phyloP scores from a whole-genome alignment of 331 rosid genomes.

The Pyrus hybrid region DNA sequence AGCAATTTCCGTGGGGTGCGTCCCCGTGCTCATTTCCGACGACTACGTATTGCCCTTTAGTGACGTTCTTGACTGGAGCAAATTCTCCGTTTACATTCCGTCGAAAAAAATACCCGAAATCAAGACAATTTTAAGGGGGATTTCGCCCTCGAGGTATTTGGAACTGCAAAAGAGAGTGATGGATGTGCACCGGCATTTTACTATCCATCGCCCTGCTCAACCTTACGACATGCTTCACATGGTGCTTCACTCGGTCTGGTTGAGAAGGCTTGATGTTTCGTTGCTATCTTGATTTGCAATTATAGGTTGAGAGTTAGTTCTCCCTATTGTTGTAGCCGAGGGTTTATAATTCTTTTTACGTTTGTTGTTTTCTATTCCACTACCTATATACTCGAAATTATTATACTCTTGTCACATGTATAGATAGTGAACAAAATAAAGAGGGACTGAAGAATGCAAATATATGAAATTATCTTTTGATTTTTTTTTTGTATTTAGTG shows the following conservation, averaged over 20 bases:
- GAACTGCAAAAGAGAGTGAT: conserved; percentile 31
- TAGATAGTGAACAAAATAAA: too few relatives aligned
- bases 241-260: conserved; percentile 86
- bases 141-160: conserved; percentile 33
- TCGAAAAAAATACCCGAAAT: conserved; percentile 43
- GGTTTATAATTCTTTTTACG: too few relatives aligned
- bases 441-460: too few relatives aligned
- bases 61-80: conserved; percentile 81
- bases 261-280: conserved; percentile 19
- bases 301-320: too few relatives aligned
- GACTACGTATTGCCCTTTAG: conserved; percentile 54
- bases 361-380: too few relatives aligned
- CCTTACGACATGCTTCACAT: conserved; percentile 62
- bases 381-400: too few relatives aligned
- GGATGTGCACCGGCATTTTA: conserved; percentile 55
- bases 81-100: conserved; percentile 51
- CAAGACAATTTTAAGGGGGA: conserved; percentile 36
- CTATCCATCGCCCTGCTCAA: conserved; percentile 52
- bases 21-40: conserved; percentile 70
- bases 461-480: not conserved
- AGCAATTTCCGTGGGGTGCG: conserved; percentile 56
- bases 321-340: too few relatives aligned
- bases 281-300: not conserved
- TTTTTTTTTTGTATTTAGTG: too few relatives aligned
- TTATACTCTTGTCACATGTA: too few relatives aligned